These are phyloP conservation scores for Yamadazyma triangularis DNA, from an alignment of 1,139 yeast species.

Conservation along the genomic window DNA sequence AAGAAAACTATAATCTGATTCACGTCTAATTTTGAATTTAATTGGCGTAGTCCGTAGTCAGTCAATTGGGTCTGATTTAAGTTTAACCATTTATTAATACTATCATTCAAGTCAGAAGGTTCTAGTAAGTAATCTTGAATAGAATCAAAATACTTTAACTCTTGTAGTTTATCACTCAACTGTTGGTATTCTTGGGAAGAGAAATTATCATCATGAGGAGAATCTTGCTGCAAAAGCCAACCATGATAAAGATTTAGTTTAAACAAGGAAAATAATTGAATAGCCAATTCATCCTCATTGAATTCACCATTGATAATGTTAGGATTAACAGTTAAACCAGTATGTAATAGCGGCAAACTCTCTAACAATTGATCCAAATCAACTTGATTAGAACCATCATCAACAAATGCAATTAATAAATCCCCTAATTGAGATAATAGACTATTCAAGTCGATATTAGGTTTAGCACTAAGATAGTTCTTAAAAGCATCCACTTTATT, in stretches of 20 bases:
- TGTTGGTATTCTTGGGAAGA: slow-evolving; percentile 6
- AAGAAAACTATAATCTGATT: slow-evolving; percentile 60
- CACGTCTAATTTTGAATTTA: slow-evolving; percentile 36
- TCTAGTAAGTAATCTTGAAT: slow-evolving; percentile 37
- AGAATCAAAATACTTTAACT: slow-evolving; percentile 39
- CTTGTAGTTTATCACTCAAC: slow-evolving; percentile 18
- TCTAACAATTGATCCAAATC: slow-evolving; percentile 38
- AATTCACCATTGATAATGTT: slow-evolving; percentile 59
- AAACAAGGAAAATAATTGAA: slow-evolving; percentile 35
- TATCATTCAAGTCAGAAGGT: background rate
- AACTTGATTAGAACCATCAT: slow-evolving; percentile 10
- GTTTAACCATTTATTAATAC: slow-evolving; percentile 34
- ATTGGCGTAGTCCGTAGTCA: slow-evolving; percentile 47
- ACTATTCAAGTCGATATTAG: slow-evolving; percentile 20
- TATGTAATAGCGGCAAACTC: slow-evolving; percentile 59
- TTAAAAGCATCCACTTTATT: slow-evolving; percentile 9
- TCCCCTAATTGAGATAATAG: slow-evolving; percentile 46
- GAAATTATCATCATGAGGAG: slow-evolving; percentile 3
- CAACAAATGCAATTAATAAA: slow-evolving; percentile 27
- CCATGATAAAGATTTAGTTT: slow-evolving; percentile 46
- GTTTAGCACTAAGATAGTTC: slow-evolving; percentile 1
- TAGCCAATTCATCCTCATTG: slow-evolving; percentile 32
- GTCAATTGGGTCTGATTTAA: slow-evolving; percentile 70
- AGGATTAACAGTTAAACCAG: slow-evolving; percentile 76
- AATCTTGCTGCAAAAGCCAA: slow-evolving; percentile 29